Evolutionary conservation across 2,329 filamentous ascomycete species (phyloP), one percentile per base, ranked within the genome.

Genomic region (Fusarium stilboides): DNA sequence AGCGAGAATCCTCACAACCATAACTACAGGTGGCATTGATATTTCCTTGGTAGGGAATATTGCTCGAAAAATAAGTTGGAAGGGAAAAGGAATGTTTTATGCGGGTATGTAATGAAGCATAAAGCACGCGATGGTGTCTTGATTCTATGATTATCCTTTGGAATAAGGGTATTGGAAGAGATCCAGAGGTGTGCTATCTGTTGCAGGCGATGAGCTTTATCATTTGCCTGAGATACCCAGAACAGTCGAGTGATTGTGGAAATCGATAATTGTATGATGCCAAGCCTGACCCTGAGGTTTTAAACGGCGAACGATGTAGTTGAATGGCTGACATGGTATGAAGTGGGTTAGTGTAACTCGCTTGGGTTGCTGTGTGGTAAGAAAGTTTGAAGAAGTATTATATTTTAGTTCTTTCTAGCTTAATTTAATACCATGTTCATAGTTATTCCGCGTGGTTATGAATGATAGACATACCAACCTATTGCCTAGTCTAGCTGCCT

Each of bases 211-310:
- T 54, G 50, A 45, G 44, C 42, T 62, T 36, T 43, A 47, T 14
- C 34, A 55, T 50, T 50, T 49, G 47, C 37, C 51, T 22, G 46
- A 63, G 57, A 65, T 68, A 70, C 61, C 67, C 60, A 49, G 45
- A 51, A 52, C 47, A 42, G 33, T 57, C 19, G 22, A 63, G 57
- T 45, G 44, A 61, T 42, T 47, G 39, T 50, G 51, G 57, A 49
- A 39, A 51, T 42, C 33, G 40, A 24, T 44, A 42, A 40, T 52
- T 40, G 19, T 51, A 36, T 46, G 37, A 26, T 47, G 28, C 36
- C 14, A 5, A 28, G 13, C 8, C 28, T 15, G 33, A 14, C 24
- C 17, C 17, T 13, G 7, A 31, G 14, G 36, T 46, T 40, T 8
- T 19, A 22, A 22, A 12, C 28, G 28, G 9, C 28, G 28, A 12